These are phyloP conservation scores for Pseudonitzschia pungens DNA, from an alignment of 108 stramenopile genomes.

Conservation along the genomic window DNA sequence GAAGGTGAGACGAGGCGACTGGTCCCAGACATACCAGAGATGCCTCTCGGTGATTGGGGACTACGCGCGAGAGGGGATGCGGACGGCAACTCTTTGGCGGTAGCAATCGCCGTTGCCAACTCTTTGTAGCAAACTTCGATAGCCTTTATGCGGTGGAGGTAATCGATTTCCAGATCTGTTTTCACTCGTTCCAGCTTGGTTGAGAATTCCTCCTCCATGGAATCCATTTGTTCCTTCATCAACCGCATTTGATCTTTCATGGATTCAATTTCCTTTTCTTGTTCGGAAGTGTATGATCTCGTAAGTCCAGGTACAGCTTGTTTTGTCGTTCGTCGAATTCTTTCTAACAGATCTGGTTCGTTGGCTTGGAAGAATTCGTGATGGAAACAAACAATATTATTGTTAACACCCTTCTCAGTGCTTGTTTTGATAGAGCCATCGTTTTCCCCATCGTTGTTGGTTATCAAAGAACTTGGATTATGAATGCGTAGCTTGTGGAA, in stretches of 20 bases:
- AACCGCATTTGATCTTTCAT: background rate
- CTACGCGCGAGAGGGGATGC: background rate
- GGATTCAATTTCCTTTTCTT: background rate
- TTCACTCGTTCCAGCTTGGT: slow-evolving; percentile 1
- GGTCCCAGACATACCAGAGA: background rate
- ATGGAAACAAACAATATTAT: slow-evolving; percentile 39
- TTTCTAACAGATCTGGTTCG: slow-evolving; percentile 54
- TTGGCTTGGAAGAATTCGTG: slow-evolving; percentile 60
- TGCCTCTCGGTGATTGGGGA: background rate
- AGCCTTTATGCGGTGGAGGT: slow-evolving; percentile 4
- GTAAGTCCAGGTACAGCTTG: background rate
- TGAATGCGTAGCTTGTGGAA: background rate
- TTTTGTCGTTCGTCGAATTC: slow-evolving; percentile 42
- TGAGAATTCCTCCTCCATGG: background rate
- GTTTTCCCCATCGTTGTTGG: background rate
- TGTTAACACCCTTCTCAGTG: background rate
- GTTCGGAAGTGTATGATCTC: background rate
- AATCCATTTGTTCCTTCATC: slow-evolving; percentile 2
- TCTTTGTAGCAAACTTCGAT: slow-evolving; percentile 14
- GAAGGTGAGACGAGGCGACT: background rate
- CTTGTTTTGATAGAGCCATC: background rate
- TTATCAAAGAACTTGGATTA: background rate
- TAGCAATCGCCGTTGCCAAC: background rate
- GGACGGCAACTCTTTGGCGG: background rate
- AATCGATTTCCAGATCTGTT: slow-evolving; percentile 9